phyloP scores from a whole-genome alignment of 2,329 filamentous ascomycete species.

The Penicillium digitatum region DNA sequence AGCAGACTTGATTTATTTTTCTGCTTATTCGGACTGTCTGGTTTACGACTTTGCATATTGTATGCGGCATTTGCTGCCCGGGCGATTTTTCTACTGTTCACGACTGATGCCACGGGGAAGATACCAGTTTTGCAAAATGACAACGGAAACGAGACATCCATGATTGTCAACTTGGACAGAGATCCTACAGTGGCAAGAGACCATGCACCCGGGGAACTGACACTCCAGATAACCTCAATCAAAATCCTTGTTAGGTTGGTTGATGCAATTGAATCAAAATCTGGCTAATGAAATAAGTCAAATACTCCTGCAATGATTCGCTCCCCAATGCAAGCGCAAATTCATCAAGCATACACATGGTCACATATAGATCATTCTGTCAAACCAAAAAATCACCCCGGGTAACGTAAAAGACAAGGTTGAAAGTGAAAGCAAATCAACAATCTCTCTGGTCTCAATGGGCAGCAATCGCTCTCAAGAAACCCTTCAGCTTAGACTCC shows the following conservation, averaged over 20 bases:
- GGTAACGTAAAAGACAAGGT: constrained; percentile 11
- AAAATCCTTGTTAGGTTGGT: not conserved
- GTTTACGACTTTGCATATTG: not conserved
- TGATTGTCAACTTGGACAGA: not conserved
- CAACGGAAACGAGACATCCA: not conserved
- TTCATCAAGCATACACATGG: constrained; percentile 13
- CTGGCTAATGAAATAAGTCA: constrained; percentile 11
- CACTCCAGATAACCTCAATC: not conserved
- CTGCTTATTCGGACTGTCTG: not conserved
- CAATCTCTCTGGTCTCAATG: constrained; percentile 17
- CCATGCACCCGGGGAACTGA: not conserved
- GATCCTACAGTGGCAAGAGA: not conserved
- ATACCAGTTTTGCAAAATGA: not conserved
- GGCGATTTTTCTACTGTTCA: not conserved
- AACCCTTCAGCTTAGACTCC: constrained; percentile 30
- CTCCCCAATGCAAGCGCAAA: constrained; percentile 20
- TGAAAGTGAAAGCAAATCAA: constrained; percentile 6
- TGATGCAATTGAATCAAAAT: constrained; percentile 6
- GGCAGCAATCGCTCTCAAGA: constrained; percentile 31
- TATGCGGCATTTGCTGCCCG: not conserved
- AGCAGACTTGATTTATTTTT: constrained; percentile 3
- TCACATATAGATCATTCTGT: constrained; percentile 10
- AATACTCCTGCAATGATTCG: constrained; percentile 26
- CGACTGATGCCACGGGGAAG: not conserved
- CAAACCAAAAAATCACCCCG: constrained; percentile 7